A percentile compares a stretch with the other conserved stretches of the same genome.
phyloP scores from a whole-genome alignment of 2,329 filamentous ascomycete species.

The Neonectria magnoliae region DNA sequence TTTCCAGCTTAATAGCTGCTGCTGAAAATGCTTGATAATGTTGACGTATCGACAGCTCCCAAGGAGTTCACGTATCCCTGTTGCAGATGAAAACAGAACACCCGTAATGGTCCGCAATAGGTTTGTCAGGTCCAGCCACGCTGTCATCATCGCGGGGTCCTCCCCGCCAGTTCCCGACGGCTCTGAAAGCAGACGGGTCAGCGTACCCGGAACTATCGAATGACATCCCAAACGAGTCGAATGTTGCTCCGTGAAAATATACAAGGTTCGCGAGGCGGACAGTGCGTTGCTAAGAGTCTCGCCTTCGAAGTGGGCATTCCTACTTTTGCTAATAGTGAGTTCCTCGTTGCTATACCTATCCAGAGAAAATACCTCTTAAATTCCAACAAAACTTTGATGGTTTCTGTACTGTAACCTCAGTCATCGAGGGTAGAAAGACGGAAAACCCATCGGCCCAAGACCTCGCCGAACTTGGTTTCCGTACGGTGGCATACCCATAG shows the following conservation, averaged over 20 bases:
- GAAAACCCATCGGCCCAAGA: constrained; percentile 48
- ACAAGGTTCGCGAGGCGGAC: constrained; percentile 2
- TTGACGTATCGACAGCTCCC: constrained; percentile 18
- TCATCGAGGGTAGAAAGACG: constrained; percentile 48
- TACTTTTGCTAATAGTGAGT: constrained; percentile 51
- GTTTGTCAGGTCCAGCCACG: constrained; percentile 26
- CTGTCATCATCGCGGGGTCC: constrained; percentile 8
- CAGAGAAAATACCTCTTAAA: background rate
- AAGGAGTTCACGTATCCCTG: constrained; percentile 6
- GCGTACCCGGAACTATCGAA: constrained; percentile 22
- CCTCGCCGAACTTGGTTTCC: constrained; percentile 50
- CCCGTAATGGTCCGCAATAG: constrained; percentile 24
- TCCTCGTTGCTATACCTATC: background rate
- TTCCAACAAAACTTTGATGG: background rate
- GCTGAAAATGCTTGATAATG: constrained; percentile 31
- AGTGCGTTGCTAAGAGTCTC: background rate
- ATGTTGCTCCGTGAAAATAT: constrained; percentile 29
- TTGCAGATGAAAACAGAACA: constrained; percentile 55
- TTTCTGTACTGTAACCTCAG: background rate
- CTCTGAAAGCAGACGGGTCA: constrained; percentile 7
- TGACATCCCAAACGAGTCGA: constrained; percentile 25
- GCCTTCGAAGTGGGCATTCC: constrained; percentile 49
- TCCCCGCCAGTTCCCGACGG: background rate
- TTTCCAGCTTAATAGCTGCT: constrained; percentile 24
- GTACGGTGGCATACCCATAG: constrained; percentile 55